Evolutionary conservation across 1,284 basidiomycete genomes (phyloP), one percentile per base, ranked within the genome.

Genomic region (Ustilago bromivora): DNA sequence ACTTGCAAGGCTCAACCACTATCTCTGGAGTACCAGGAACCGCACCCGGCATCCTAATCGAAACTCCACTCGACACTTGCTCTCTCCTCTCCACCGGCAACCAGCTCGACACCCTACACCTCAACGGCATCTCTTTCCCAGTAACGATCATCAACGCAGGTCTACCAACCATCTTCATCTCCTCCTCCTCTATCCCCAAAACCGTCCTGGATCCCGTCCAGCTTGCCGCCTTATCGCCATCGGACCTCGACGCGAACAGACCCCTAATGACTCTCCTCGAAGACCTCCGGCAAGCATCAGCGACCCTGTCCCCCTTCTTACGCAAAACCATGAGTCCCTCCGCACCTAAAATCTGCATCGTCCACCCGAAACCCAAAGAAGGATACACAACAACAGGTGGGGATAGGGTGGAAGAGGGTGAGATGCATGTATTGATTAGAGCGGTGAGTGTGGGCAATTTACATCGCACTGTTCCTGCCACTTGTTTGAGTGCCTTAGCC

Each of bases 11-110:
- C 6, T 66, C 77, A 6, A 72, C 71, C 0, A n/a, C 69, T 28
- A 85, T 86, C 47, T 79, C 84, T 0, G 84, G 84, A 43, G 84
- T 86, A 0, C 84, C 84, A 3, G 84, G 84, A 10, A 78, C 61
- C 7, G 76, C 73, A 32, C 75, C 83, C 0, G 78, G 75, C 0
- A 81, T 84, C 41, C 53, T 77, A 46, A 75, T 86, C 62, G 76
- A 81, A 62, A 78, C 72, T 4, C 84, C 84, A 0, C 66, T 85
- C n/a, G 41, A 78, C 9, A 53, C 65, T 0, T 17, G 47, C 0
- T 46, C 43, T 0, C 62, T 84, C 12, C 64, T 82, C 0, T 78
- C 81, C 1, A 85, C 83, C 1, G 80, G 81, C 0, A 69, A 71
- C 32, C 65, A 71, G 12, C 40, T 65, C 47, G 83, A 85, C 40